Evolutionary conservation across 371 early-diverging fungal genomes (phyloP), one percentile per base, ranked within the genome.

Genomic region (Gilbertella persicaria): DNA sequence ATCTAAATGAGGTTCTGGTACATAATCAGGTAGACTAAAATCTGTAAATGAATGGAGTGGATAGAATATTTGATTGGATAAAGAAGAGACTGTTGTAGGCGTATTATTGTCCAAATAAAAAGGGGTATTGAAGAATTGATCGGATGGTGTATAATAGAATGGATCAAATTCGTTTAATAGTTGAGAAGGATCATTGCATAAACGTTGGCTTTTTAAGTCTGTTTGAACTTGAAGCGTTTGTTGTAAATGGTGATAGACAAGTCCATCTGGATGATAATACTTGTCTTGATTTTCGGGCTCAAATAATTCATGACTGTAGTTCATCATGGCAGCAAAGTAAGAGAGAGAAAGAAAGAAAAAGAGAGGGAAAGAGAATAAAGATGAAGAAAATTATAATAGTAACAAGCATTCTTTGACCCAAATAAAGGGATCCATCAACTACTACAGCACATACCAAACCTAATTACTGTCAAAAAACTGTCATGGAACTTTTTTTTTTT

Each of bases 151-250:
- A 10, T 13, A 33, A 12, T 33, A 13, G 10, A 33, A 33, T 6
- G 33, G 33, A 33, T 33, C 33, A 9, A 33, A 33, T 33, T 33
- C 33, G 13, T 33, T 33, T 3, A 33, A 12, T 8, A 33, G 3
- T 10, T 3, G 12, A 33, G 33, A 13, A 33, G 13, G 12, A 12
- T 33, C 33, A 33, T 45, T 54, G 14, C 37, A 49, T 3, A 53
- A 53, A 5, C 45, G 45, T 10, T 53, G 55, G 5, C 39, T 54
- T 16, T 54, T 54, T 1, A 54, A 4, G 16, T 54, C 55, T 20
- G 47, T 54, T 24, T 54, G 55, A 2, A 47, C 47, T 46, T 54
- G 46, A 16, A 54, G 23, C 30, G 55, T 54, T 24, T 33, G 30
- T 20, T 54, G 55, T 24, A 54, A 19, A 41, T 54, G 55, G 3